These are phyloP conservation scores for Colletotrichum gloeosporioides DNA, from an alignment of 2,329 filamentous ascomycete species.

Conservation along the genomic window DNA sequence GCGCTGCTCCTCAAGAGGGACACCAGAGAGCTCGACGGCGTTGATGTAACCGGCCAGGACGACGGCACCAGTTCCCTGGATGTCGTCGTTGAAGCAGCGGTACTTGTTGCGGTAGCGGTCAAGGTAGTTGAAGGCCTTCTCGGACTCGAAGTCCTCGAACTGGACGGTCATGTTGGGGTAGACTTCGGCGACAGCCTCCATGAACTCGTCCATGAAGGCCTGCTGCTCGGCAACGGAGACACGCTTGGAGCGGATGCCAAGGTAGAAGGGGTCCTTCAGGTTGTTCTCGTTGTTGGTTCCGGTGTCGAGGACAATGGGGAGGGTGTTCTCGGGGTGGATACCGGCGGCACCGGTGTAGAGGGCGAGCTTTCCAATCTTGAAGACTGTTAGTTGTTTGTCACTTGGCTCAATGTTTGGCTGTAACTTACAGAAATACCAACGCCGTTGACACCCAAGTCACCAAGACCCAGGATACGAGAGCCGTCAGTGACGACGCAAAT, in stretches of 20 bases:
- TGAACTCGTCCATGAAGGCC: constrained; percentile 96
- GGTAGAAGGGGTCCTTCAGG: constrained; percentile 77
- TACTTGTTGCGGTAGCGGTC: constrained; percentile 87
- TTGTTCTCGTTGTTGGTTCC: constrained; percentile 72
- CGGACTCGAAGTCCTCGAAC: constrained; percentile 97
- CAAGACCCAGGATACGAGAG: constrained; percentile 88
- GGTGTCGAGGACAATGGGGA: constrained; percentile 71
- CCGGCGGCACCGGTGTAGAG: constrained; percentile 96
- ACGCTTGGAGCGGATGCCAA: constrained; percentile 86
- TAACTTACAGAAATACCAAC: constrained; percentile 88
- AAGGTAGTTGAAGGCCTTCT: constrained; percentile 88
- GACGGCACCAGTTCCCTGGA: constrained; percentile 96
- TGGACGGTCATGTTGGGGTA: constrained; percentile 77
- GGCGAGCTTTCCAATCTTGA: constrained; percentile 85
- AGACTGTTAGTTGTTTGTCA: constrained; percentile 24
- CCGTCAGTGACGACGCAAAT: constrained; percentile 98
- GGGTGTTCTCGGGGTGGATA: constrained; percentile 87
- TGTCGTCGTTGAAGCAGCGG: constrained; percentile 98
- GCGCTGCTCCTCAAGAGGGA: constrained; percentile 87
- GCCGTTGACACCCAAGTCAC: constrained; percentile 94
- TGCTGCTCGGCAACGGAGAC: constrained; percentile 79
- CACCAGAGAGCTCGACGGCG: constrained; percentile 82
- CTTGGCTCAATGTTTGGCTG: not conserved
- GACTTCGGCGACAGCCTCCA: constrained; percentile 84
- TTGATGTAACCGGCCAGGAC: constrained; percentile 80